Evolutionary conservation across 495 filamentous ascomycete genomes (phyloP).

Genomic region (Tuber umbilicatum): DNA sequence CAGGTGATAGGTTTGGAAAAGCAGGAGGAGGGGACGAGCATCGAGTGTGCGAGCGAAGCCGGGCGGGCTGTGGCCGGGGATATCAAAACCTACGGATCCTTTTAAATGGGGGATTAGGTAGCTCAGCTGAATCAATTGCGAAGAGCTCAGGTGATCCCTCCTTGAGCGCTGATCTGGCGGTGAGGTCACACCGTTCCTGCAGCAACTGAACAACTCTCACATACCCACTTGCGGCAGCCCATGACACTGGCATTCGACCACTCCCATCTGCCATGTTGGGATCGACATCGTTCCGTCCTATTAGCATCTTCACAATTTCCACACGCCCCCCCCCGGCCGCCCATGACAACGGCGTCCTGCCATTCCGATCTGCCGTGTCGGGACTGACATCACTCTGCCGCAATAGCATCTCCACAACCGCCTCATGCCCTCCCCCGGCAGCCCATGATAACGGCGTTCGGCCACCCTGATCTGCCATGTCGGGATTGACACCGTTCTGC

Average conservation of each 20-base stretch:
- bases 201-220: constrained; percentile 37
- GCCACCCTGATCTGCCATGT: too few relatives aligned
- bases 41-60: neutral
- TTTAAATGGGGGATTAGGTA: neutral
- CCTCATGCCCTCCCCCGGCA: too few relatives aligned
- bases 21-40: too few relatives aligned
- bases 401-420: neutral
- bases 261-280: neutral
- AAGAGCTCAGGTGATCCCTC: neutral
- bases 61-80: neutral
- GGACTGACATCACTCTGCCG: too few relatives aligned
- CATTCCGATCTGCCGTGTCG: neutral
- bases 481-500: too few relatives aligned
- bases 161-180: neutral
- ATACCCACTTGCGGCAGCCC: constrained; percentile 39
- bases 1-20: neutral
- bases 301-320: constrained; percentile 34
- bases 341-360: constrained; percentile 42
- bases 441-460: too few relatives aligned
- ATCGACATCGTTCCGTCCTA: constrained; percentile 20
- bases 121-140: neutral
- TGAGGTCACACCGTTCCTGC: constrained; percentile 11
- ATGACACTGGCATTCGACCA: constrained; percentile 5
- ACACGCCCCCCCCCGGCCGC: constrained; percentile 44
- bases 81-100: neutral